phyloP scores from a whole-genome alignment of 208 protist genomes.

The Histomonas meleagridis region DNA sequence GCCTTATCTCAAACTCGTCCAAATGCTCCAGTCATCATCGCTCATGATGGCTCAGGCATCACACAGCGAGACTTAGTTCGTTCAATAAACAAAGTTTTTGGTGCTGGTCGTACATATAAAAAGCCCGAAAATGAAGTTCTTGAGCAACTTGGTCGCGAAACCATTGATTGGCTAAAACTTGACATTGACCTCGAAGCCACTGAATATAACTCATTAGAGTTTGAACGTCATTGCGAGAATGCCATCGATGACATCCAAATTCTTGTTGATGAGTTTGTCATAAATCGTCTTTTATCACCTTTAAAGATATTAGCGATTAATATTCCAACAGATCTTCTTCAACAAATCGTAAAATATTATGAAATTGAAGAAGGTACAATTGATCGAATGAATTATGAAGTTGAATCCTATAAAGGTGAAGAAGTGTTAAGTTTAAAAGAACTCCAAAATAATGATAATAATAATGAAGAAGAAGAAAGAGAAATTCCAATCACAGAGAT shows the following conservation, averaged over 20 bases:
- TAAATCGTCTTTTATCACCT: not conserved
- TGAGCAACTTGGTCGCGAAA: not conserved
- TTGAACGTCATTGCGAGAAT: not conserved
- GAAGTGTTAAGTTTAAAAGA: not conserved
- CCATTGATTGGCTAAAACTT: not conserved
- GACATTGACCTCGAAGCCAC: constrained; percentile 15
- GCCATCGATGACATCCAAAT: constrained; percentile 17
- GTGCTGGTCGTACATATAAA: not conserved
- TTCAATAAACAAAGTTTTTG: not conserved
- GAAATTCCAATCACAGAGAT: not conserved
- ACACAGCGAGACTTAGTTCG: not conserved
- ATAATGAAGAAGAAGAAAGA: not conserved
- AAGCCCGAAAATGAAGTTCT: not conserved
- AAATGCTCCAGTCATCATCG: constrained; percentile 23
- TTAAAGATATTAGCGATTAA: not conserved
- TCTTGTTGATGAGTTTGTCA: constrained; percentile 19
- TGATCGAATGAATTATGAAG: not conserved
- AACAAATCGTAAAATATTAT: constrained; percentile 3
- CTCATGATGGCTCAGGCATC: not conserved
- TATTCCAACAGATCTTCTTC: not conserved
- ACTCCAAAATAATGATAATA: not conserved
- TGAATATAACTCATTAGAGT: not conserved
- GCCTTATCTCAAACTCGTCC: not conserved
- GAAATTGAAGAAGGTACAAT: not conserved
- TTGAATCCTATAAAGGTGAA: not conserved